Conservation (phyloP, 495 filamentous ascomycete species). For the Podospora didyma region DNA sequence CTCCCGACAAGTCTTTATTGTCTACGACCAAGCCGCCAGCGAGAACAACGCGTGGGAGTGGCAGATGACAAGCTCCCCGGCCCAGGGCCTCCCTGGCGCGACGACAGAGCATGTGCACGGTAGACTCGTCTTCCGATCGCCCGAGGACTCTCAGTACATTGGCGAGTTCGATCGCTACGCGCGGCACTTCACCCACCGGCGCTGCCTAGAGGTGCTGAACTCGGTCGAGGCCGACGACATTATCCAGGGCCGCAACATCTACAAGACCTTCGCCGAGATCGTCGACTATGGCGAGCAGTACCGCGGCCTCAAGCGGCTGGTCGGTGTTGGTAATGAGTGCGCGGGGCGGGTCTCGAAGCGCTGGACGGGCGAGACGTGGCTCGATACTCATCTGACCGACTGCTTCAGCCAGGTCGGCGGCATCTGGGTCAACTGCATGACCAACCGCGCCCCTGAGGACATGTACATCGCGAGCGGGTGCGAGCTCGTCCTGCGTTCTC, state of each 20-base stretch:
- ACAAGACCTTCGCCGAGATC: constrained; percentile 20
- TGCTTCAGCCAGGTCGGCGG: constrained; percentile 34
- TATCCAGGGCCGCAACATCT: constrained; percentile 26
- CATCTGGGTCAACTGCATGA: constrained; percentile 45
- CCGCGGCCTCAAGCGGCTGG: constrained; percentile 20
- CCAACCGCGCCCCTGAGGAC: constrained; percentile 30
- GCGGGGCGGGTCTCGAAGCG: constrained; percentile 16
- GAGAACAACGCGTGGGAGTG: constrained; percentile 13
- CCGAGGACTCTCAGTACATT: constrained; percentile 20
- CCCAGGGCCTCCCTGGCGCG: neutral
- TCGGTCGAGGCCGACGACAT: constrained; percentile 42
- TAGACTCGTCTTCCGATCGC: constrained; percentile 25
- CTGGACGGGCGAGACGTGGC: constrained; percentile 37
- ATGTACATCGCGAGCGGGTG: constrained; percentile 48
- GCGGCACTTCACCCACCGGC: constrained; percentile 36
- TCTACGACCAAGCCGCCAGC: constrained; percentile 28
- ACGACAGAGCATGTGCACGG: no score
- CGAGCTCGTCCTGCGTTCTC: constrained; percentile 46
- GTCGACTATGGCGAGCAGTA: constrained; percentile 23
- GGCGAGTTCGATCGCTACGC: constrained; percentile 42
- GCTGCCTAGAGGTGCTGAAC: constrained; percentile 38
- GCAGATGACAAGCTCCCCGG: constrained; percentile 20
- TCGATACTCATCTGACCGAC: constrained; percentile 31
- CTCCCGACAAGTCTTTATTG: constrained; percentile 10
- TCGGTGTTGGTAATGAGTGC: constrained; percentile 21